These are phyloP conservation scores for Flaveria ramosissima DNA, from an alignment of 129 eudicot genomes.

Conservation along the genomic window DNA sequence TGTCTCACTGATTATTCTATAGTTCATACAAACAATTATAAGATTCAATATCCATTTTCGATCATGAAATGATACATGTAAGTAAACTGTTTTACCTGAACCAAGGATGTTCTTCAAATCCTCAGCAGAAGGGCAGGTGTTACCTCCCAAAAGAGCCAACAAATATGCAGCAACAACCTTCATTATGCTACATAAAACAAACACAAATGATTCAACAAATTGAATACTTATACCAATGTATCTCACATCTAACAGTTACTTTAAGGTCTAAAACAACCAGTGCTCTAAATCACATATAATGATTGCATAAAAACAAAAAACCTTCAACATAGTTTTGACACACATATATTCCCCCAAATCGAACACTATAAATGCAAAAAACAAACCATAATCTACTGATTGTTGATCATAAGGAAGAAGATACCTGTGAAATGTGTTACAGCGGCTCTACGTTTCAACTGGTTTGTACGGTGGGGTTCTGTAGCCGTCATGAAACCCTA, in stretches of 20 bases:
- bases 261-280: not conserved
- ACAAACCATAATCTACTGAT: not conserved
- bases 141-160: slow-evolving; percentile 92
- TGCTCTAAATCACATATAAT: too few relatives aligned
- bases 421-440: slow-evolving; percentile 26
- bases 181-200: slow-evolving; percentile 40
- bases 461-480: slow-evolving; percentile 19
- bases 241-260: not conserved
- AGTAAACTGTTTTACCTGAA: slow-evolving; percentile 45
- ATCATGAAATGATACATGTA: not conserved
- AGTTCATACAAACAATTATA: too few relatives aligned
- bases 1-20: not conserved
- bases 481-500: slow-evolving; percentile 29
- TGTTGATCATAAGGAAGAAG: slow-evolving; percentile 13
- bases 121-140: slow-evolving; percentile 55
- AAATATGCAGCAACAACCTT: slow-evolving; percentile 79
- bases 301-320: too few relatives aligned
- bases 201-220: not conserved
- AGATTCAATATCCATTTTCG: not conserved
- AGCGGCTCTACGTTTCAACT: slow-evolving; percentile 12
- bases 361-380: not conserved
- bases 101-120: slow-evolving; percentile 63
- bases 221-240: not conserved
- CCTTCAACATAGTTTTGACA: too few relatives aligned
- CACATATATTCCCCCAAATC: not conserved